These are phyloP conservation scores for Heliosperma pusillum DNA, from an alignment of 148 eudicot species.

Conservation along the genomic window DNA sequence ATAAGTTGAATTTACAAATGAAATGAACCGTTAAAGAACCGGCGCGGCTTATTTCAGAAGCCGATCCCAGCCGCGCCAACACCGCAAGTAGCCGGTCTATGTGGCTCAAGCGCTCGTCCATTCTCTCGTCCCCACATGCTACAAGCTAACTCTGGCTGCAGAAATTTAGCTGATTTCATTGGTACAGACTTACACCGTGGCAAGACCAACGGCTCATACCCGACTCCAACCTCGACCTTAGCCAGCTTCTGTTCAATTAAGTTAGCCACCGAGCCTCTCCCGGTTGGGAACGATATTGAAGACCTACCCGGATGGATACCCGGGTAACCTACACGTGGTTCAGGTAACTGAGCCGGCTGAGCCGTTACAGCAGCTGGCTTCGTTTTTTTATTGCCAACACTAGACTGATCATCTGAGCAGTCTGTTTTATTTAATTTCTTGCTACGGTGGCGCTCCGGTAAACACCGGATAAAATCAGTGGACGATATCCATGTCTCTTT, in stretches of 20 bases:
- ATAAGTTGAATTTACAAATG: constrained; percentile 20
- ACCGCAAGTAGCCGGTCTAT: constrained; percentile 50
- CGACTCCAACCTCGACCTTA: constrained; percentile 53
- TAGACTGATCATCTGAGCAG: constrained; percentile 29
- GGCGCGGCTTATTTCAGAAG: constrained; percentile 33
- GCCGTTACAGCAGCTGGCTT: constrained; percentile 23
- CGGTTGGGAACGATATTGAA: constrained; percentile 67
- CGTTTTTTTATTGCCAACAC: constrained; percentile 19
- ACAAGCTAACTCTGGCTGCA: constrained; percentile 54
- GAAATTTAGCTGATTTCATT: constrained; percentile 72
- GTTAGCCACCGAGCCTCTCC: constrained; percentile 51
- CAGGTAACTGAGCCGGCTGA: constrained; percentile 18
- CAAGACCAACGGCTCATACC: constrained; percentile 78
- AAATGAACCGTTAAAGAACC: neutral
- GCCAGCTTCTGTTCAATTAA: constrained; percentile 61
- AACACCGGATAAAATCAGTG: constrained; percentile 65
- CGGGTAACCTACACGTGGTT: neutral
- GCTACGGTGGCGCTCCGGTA: constrained; percentile 41
- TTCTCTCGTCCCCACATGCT: constrained; percentile 45
- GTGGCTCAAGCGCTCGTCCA: constrained; percentile 69
- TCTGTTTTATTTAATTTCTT: constrained; percentile 24
- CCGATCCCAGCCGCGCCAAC: constrained; percentile 67
- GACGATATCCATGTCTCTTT: constrained; percentile 92
- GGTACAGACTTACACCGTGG: constrained; percentile 93
- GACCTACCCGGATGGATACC: constrained; percentile 53